These are phyloP conservation scores for Borovskyia barvae DNA, from an alignment of 208 protist species.

Conservation along the genomic window DNA sequence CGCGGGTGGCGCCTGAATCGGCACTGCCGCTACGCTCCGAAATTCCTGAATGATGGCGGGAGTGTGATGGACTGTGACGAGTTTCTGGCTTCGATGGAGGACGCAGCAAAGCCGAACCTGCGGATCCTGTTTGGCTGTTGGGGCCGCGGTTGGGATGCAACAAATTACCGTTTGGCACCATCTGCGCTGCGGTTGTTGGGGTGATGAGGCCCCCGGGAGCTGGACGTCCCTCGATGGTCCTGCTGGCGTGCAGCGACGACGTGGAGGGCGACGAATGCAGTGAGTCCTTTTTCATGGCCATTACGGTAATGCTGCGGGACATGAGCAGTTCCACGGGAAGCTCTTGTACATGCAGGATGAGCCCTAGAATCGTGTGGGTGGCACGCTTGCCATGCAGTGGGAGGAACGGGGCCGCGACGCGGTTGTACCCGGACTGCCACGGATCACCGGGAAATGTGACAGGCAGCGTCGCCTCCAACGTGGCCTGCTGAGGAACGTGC, in stretches of 20 bases:
- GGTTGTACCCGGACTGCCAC: slow-evolving; percentile 74
- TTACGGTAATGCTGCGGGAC: slow-evolving; percentile 34
- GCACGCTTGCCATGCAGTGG: slow-evolving; percentile 35
- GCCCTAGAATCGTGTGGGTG: slow-evolving; percentile 57
- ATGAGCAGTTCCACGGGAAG: slow-evolving; percentile 42
- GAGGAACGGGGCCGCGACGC: slow-evolving; percentile 53
- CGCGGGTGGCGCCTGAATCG: slow-evolving; percentile 1
- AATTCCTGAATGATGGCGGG: neutral
- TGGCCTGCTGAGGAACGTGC: slow-evolving; percentile 28
- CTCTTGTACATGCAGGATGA: slow-evolving; percentile 52
- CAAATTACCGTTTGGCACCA: slow-evolving; percentile 1
- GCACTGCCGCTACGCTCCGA: neutral
- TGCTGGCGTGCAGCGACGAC: neutral
- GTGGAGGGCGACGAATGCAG: neutral
- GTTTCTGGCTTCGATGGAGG: slow-evolving; percentile 4
- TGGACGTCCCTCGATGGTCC: too few relatives aligned
- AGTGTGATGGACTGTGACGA: neutral
- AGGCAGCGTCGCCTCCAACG: slow-evolving; percentile 20
- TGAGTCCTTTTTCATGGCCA: slow-evolving; percentile 15
- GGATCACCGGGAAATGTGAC: slow-evolving; percentile 28
- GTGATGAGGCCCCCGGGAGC: too few relatives aligned
- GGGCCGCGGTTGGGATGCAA: slow-evolving; percentile 15
- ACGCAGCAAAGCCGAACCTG: slow-evolving; percentile 7
- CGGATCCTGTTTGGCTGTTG: neutral
- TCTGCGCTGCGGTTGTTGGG: neutral